Base-by-base conservation (phyloP, 2,329 filamentous ascomycete genomes). In the Trichoderma koningii region DNA sequence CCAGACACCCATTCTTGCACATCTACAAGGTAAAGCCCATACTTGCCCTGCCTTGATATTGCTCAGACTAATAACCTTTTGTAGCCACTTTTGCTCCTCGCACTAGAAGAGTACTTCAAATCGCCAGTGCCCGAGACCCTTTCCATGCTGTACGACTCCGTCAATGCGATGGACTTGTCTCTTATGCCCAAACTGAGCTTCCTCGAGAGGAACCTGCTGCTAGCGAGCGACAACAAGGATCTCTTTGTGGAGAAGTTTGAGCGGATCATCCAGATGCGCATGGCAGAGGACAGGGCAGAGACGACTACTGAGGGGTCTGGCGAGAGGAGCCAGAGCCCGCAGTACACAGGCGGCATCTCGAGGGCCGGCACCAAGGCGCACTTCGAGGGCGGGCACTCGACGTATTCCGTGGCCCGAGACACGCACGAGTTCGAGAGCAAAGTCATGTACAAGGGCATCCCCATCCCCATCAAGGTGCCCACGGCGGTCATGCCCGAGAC, bases 161-260 rank as follows among this genome's bases (percentile, higher is more conserved):
- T 99, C 68, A 99, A 99, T 75, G 88, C 87, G 62, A 99, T 99
- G 95, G 95, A 99, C 72, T 83, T 99, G 66, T 97, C 94, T 0
- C 81, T 98, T 15, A 91, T 99, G 87, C 95, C 95, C 0, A 89
- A 85, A 69, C 81, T 99, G 60, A 96, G 90, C 66, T 80, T 89
- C 42, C 85, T 97, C 7, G 95, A 99, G 77, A 86, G 90, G 57
- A 88, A 92, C 70, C 88, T 99, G 62, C 78, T 99, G 28, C 92
- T 97, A 75, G 88, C 91, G 9, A 96, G 90, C 74, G 93, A 97
- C 71, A 93, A 93, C 71, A 96, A 96, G 75, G 95, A 99, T 74
- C 87, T 99, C 71, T 99, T 99, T 73, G 86, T 97, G 38, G 95
- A 99, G 74, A 99, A 98, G 74, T 99, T 99, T 71, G 93, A 97